Evolutionary conservation across 768 basidiomycete species (phyloP).

Genomic region (Boletus coccyginus): DNA sequence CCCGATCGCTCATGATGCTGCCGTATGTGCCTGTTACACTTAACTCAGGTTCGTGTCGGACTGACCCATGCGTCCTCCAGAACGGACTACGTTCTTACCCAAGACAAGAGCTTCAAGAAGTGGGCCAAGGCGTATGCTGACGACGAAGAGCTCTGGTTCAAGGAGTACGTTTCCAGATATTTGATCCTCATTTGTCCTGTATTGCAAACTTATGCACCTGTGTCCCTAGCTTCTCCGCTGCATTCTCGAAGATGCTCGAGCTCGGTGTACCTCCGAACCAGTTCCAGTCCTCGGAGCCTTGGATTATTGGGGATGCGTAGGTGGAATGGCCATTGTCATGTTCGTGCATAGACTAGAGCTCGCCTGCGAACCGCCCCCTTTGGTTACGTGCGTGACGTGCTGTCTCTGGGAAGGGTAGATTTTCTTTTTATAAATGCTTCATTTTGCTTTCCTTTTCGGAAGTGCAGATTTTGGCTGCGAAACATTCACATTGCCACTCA

Average conservation of each 20-base stretch:
- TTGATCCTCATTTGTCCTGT: neutral
- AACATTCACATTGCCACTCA: too few relatives aligned
- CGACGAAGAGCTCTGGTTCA: slow-evolving; percentile 85
- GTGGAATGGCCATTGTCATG: slow-evolving; percentile 24
- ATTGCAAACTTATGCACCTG: neutral
- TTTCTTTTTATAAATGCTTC: too few relatives aligned
- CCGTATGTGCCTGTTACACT: slow-evolving; percentile 54
- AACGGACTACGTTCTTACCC: slow-evolving; percentile 83
- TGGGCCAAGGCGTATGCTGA: slow-evolving; percentile 84
- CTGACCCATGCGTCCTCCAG: slow-evolving; percentile 30
- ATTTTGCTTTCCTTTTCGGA: too few relatives aligned
- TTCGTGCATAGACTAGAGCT: neutral
- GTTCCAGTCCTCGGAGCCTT: slow-evolving; percentile 69
- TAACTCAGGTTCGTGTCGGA: neutral
- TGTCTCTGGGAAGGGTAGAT: neutral
- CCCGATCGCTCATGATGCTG: slow-evolving; percentile 90
- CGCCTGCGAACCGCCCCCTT: neutral
- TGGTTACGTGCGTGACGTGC: neutral
- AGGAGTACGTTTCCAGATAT: slow-evolving; percentile 62
- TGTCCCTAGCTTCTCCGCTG: slow-evolving; percentile 70
- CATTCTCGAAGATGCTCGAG: slow-evolving; percentile 79
- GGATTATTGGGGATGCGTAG: slow-evolving; percentile 50
- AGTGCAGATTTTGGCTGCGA: too few relatives aligned
- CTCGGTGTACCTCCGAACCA: slow-evolving; percentile 88
- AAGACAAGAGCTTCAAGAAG: slow-evolving; percentile 93